Evolutionary conservation across 2,329 filamentous ascomycete species (phyloP), one percentile per base, ranked within the genome.

Genomic region (Leptographium lundbergii): DNA sequence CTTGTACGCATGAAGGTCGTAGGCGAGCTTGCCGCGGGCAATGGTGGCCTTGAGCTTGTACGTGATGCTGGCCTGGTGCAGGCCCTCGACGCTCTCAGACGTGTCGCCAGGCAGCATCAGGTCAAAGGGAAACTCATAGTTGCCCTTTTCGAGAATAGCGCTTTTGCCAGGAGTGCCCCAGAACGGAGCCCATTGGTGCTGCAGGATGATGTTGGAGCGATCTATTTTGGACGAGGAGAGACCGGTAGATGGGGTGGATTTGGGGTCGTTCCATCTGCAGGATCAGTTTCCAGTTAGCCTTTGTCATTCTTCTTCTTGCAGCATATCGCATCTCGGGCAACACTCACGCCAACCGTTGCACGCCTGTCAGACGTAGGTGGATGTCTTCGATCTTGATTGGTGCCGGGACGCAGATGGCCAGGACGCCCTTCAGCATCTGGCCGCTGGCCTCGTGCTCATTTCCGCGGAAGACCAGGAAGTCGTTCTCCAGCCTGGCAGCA

Each of bases 41-140:
- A 97, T 86, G 57, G 90, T 91, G 1, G 92, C 94, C 72, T 95
- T 95, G 67, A 99, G 78, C 64, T 88, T 86, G 73, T 97, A 99
- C 54, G 89, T 87, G 61, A 97, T 85, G 73, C 87, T 92, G 19
- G 88, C 91, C 66, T 95, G 89, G 59, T 82, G 80, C 59, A 97
- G 77, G 4, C 94, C 94, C 73, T 97, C 94, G 48, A 99, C 82
- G 68, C 90, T 96, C 78, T 97, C 94, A 22, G 89, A 81, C 27
- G 80, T 84, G 66, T 81, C 75, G 60, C 88, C 88, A 19, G 86
- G 81, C n/a, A 92, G 75, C 60, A 87, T 77, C 60, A 86, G 76
- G 65, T 90, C 84, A 69, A 94, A 92, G 0, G 87, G 87, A 74
- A 87, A 92, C 70, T 91, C 88, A 72, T 94, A 90, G 71, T 92